A percentile compares a stretch with the other conserved stretches of the same genome.
These are phyloP conservation scores for Lentinula lateritia DNA, from an alignment of 768 basidiomycete species.

Conservation along the genomic window DNA sequence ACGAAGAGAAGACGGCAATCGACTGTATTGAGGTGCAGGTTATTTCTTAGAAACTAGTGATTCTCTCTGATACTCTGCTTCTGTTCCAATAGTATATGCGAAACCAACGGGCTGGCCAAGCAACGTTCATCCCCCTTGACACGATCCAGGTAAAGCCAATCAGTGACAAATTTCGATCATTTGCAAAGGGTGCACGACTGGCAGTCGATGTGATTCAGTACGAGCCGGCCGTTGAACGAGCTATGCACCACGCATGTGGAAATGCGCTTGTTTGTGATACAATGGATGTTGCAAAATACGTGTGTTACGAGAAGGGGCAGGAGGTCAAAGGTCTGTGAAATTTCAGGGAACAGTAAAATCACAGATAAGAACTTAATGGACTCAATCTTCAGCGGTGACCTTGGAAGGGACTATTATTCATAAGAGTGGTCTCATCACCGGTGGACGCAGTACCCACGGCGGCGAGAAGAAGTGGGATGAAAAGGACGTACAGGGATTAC, in stretches of 20 bases:
- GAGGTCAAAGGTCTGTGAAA: slow-evolving; percentile 83
- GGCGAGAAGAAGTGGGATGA: slow-evolving; percentile 92
- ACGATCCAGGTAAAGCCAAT: slow-evolving; percentile 92
- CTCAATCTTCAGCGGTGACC: slow-evolving; percentile 67
- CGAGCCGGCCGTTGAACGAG: slow-evolving; percentile 82
- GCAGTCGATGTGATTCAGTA: slow-evolving; percentile 84
- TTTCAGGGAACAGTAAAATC: background rate
- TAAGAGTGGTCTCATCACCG: slow-evolving; percentile 95
- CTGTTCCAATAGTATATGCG: slow-evolving; percentile 70
- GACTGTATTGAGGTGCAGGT: slow-evolving; percentile 84
- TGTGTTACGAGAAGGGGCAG: slow-evolving; percentile 92
- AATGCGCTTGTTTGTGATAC: slow-evolving; percentile 94
- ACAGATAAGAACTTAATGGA: background rate
- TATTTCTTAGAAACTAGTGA: slow-evolving; percentile 9
- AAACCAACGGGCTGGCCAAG: slow-evolving; percentile 90
- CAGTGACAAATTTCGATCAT: slow-evolving; percentile 91
- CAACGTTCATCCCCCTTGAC: slow-evolving; percentile 98
- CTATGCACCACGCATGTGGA: slow-evolving; percentile 95
- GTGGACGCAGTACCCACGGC: slow-evolving; percentile 76
- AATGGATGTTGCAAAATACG: slow-evolving; percentile 85
- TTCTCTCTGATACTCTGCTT: background rate
- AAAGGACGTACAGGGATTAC: slow-evolving; percentile 81
- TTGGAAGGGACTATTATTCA: slow-evolving; percentile 96
- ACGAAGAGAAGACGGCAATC: slow-evolving; percentile 94
- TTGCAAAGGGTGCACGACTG: slow-evolving; percentile 80